Evolutionary conservation across 176 grass and related monocot genomes (phyloP), one percentile per base, ranked within the genome.

Genomic region (Chrysopogon serrulatus): DNA sequence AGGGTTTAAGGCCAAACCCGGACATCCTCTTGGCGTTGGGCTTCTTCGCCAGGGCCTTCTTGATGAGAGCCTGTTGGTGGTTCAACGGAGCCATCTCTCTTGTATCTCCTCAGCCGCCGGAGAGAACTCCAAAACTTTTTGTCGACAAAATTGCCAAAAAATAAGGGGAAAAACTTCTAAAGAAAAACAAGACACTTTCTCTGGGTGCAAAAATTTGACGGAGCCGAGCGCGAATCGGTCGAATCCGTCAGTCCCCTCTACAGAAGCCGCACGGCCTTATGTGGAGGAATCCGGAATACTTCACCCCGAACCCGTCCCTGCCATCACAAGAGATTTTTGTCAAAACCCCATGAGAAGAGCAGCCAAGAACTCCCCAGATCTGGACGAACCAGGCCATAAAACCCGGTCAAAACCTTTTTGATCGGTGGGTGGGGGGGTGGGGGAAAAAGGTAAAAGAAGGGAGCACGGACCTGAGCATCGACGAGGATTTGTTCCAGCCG

Each of bases 271-370:
- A 92, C 65, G 81, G 79, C 67, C 80, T 82, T 97, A 97, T 97
- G 91, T 94, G 95, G 75, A 92, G 95, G 89, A 94, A 97, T 34
- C 95, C 95, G 68, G 90, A 91, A 87, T 94, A 94, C 79, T 94
- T 97, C 24, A 97, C 92, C 83, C 95, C 92, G 86, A 94, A 94
- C 45, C 94, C 92, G 82, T 91, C 90, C 82, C 94, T 97, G 94
- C 75, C 56, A 49, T 1, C 24, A 67, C 14, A 87, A 6, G 56
- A 40, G 8, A 36, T 77, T 80, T 28, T 82, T 37, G 49, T 66
- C 47, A 83, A 68, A 90, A 90, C 65, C 79, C 65, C 42, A 71
- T 19, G 72, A 65, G 84, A 92, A 73, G 5, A 60, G 26, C 51
- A 79, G 34, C 0, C 62, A 36, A 65, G 59, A 87, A 66, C 79